Evolutionary conservation across 2,329 filamentous ascomycete species (phyloP).

Genomic region (Knoxdaviesia proteae): DNA sequence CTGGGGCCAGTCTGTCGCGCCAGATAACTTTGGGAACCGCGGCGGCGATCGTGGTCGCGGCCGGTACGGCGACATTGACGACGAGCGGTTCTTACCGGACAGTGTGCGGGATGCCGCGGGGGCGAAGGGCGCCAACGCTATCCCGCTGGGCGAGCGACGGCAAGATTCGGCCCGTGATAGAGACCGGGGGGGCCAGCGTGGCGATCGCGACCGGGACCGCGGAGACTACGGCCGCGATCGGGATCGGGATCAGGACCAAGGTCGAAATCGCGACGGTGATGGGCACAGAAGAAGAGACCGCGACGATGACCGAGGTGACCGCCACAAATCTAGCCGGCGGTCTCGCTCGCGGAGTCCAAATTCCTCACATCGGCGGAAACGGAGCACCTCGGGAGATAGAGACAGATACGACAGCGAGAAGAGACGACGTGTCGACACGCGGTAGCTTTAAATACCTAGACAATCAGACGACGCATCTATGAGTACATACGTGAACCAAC

Average conservation of each 20-base stretch:
- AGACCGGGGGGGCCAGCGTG: conserved; percentile 5
- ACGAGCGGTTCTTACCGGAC: conserved; percentile 51
- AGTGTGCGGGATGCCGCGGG: conserved; percentile 22
- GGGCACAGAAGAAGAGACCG: conserved; percentile 12
- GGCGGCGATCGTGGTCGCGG: conserved; percentile 5
- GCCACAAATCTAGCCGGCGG: conserved; percentile 20
- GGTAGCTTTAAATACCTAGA: conserved; percentile 8
- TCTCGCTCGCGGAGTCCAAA: conserved; percentile 31
- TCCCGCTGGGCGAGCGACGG: conserved; percentile 45
- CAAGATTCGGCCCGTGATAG: conserved; percentile 11
- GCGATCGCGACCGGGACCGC: conserved; percentile 18
- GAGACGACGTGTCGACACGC: conserved; percentile 31
- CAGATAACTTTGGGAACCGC: conserved; percentile 15
- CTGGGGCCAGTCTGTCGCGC: conserved; percentile 41
- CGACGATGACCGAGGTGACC: conserved; percentile 13
- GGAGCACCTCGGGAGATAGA: conserved; percentile 32
- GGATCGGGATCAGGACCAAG: conserved; percentile 11
- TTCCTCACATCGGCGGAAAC: conserved; percentile 28
- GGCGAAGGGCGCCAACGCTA: conserved; percentile 48
- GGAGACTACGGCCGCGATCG: conserved; percentile 11
- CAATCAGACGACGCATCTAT: conserved; percentile 2
- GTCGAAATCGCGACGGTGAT: conserved; percentile 12
- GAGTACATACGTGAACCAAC: background rate
- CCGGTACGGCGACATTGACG: conserved; percentile 18
- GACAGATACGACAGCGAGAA: conserved; percentile 38